Base-by-base conservation (phyloP, 208 protist genomes). In the Zelonia costaricensis region DNA sequence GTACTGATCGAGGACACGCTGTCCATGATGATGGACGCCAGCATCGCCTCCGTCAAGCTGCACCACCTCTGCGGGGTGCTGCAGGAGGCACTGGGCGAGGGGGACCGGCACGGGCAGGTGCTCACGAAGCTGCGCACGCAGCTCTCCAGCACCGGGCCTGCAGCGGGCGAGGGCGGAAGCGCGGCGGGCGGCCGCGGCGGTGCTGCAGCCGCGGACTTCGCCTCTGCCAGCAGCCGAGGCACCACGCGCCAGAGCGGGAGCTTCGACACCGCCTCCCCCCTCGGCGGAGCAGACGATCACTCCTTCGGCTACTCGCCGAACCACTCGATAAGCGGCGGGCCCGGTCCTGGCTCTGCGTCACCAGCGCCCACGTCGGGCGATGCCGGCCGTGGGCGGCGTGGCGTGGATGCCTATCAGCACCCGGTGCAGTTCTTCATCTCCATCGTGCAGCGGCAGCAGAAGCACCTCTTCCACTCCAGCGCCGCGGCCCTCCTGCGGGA, bases 1-100 rank as follows among this genome's bases (percentile, higher is more conserved):
- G 90, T 96, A 18, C 63, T 86, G 8, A 88, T 96, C 45, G 90
- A 96, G 55, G 85, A 93, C 58, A 84, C 76, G 15, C 74, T 96
- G 23, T 92, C 84, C 22, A 80, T 84, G 62, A 93, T 96, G 90
- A 93, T 96, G 86, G 90, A 96, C 54, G 66, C 77, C 7, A 71
- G 83, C 47, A 86, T 93, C 60, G 84, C 74, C 4, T 84, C 78
- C 13, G 82, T 91, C 42, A 90, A 92, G 63, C 72, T 96, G 47
- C 82, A 65, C 23, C 77, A 92, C 62, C 90, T 95, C 59, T 91
- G 85, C 60, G 44, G 57, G 3, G 79, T 73, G 7, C 59, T 91
- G 45, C 70, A 72, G 45, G 30, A 69, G 5, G 45, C 53, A 3
- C 63, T 75, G 2, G 45, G 73, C 12, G 31, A 36, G 31, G 25